Base-by-base conservation (phyloP, 805 yeast species). In the Gaillardinia entomophila region DNA sequence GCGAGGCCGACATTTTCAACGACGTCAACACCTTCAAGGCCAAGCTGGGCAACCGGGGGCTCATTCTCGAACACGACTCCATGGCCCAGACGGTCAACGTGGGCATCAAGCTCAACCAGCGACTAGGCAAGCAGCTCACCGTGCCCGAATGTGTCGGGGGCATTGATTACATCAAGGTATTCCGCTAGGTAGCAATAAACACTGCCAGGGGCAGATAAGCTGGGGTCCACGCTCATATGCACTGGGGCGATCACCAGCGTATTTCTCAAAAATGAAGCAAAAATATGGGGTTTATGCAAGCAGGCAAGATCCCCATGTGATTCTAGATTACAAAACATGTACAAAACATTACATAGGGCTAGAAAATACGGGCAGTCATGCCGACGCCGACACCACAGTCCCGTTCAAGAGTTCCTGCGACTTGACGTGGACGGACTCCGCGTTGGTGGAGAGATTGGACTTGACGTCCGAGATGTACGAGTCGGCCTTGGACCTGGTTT, bases 41-140 rank as follows among this genome's bases (percentile, higher is more conserved):
- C 3, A 33, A 38, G 1, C 46, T 48, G 12, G 38, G 40, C 2
- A 45, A 38, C 20, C 49, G 55, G 10, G 97, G 96, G 0, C 52
- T 90, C 28, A 79, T 90, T 22, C 70, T 90, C 34, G 97, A 89
- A 47, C 97, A 90, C 53, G 98, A 90, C 57, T 82, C 81, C 4
- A 62, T 77, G 17, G 51, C 57, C 7, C 67, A 62, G 24, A 85
- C 95, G 0, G 90, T 85, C 3, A 66, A 78, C 41, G 75, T 78
- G 7, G 97, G 77, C 0, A 60, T 80, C 26, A 73, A 75, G 23
- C 67, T 84, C 11, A 54, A 66, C 35, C 44, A 49, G 14, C 66
- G 69, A 4, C 61, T 84, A 4, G 46, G 57, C 7, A 17, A 31
- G 25, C 95, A 86, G 51, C 40, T 80, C 53, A 84, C 92, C 0